phyloP scores from a whole-genome alignment of 495 filamentous ascomycete species.

The Apodospora peruviana region DNA sequence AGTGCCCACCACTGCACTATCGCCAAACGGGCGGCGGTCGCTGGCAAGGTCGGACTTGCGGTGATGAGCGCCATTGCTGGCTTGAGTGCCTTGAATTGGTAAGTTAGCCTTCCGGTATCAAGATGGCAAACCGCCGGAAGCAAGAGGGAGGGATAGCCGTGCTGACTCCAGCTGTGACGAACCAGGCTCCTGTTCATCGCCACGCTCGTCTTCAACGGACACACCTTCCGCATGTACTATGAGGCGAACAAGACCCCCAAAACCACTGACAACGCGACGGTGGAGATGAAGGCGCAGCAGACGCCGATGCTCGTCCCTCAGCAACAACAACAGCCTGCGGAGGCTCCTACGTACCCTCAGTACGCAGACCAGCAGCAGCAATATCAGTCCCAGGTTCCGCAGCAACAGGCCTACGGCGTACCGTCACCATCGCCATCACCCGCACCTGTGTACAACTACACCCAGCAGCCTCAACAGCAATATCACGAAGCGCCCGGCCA shows the following conservation, averaged over 20 bases:
- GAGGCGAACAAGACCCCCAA: constrained; percentile 16
- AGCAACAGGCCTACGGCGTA: constrained; percentile 3
- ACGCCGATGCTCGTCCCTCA: constrained; percentile 22
- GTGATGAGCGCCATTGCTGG: constrained; percentile 37
- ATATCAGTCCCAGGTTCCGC: constrained; percentile 10
- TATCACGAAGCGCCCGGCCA: neutral
- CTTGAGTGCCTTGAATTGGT: constrained; percentile 35
- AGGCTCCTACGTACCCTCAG: constrained; percentile 16
- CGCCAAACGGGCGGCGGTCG: constrained; percentile 20
- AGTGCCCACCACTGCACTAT: constrained; percentile 31
- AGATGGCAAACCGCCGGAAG: neutral
- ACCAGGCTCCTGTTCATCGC: constrained; percentile 38
- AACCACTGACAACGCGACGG: constrained; percentile 21
- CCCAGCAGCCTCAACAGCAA: neutral
- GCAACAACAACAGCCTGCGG: constrained; percentile 10
- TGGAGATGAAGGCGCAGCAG: constrained; percentile 32
- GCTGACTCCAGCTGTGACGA: neutral
- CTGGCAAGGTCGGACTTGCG: constrained; percentile 20
- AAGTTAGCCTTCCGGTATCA: constrained; percentile 1
- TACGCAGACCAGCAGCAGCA: constrained; percentile 17
- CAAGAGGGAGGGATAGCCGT: neutral
- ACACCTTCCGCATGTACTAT: constrained; percentile 35
- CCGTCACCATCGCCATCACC: constrained; percentile 12
- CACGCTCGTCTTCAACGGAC: constrained; percentile 37
- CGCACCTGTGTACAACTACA: neutral